Evolutionary conservation across 768 basidiomycete genomes (phyloP).

Genomic region (Boletus subcaerulescens): DNA sequence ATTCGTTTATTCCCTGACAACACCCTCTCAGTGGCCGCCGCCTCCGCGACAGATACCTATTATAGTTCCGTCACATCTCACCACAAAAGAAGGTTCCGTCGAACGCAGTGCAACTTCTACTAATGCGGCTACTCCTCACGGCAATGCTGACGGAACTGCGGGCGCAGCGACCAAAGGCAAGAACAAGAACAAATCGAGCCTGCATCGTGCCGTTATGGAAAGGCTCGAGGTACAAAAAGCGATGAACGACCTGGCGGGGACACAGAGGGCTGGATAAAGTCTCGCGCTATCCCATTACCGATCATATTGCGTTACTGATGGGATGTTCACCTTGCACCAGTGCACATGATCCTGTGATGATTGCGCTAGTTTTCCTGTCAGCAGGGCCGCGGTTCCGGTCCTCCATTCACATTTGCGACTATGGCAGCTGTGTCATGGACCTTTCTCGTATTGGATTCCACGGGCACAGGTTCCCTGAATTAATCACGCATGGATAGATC

Average conservation of each 20-base stretch:
- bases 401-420: not conserved
- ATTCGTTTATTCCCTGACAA: not conserved
- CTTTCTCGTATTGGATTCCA: not conserved
- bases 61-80: slow-evolving; percentile 70
- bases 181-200: slow-evolving; percentile 52
- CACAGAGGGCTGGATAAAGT: slow-evolving; percentile 19
- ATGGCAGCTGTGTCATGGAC: not conserved
- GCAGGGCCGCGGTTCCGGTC: not conserved
- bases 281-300: not conserved
- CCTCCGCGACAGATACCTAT: slow-evolving; percentile 76
- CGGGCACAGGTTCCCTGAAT: not conserved
- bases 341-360: not conserved
- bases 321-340: not conserved
- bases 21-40: slow-evolving; percentile 66
- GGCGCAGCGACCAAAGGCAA: slow-evolving; percentile 25
- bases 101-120: slow-evolving; percentile 10
- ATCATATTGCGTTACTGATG: not conserved
- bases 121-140: slow-evolving; percentile 4
- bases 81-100: slow-evolving; percentile 28
- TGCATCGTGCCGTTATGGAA: slow-evolving; percentile 75
- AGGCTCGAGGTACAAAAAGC: slow-evolving; percentile 72
- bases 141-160: slow-evolving; percentile 11
- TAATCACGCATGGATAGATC: not conserved
- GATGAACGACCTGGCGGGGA: slow-evolving; percentile 46
- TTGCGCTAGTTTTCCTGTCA: not conserved